Evolutionary conservation across 1,284 basidiomycete species (phyloP).

Genomic region (Moniliophthora roreri): DNA sequence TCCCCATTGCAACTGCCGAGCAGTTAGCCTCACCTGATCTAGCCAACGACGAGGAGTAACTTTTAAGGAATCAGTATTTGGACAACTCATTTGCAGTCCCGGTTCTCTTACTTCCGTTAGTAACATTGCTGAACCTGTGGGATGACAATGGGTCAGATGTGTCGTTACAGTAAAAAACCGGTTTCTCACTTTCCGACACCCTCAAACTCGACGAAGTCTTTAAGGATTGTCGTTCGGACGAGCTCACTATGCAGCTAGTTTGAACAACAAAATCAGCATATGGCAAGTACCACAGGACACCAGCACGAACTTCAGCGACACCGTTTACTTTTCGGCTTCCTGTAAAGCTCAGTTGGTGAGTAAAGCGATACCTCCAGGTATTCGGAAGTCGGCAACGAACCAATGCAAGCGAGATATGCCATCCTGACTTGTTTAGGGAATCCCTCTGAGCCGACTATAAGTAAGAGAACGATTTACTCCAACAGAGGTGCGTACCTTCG

Average conservation of each 20-base stretch:
- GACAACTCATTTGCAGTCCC: conserved; percentile 7
- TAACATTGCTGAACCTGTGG: conserved; percentile 74
- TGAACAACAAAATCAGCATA: neutral
- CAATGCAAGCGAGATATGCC: conserved; percentile 82
- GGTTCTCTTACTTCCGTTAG: conserved; percentile 71
- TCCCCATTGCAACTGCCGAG: neutral
- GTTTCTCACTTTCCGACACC: conserved; percentile 68
- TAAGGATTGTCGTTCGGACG: conserved; percentile 78
- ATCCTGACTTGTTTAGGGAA: conserved; percentile 84
- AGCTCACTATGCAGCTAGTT: conserved; percentile 70
- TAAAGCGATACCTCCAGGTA: conserved; percentile 8
- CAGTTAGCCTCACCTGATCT: conserved; percentile 72
- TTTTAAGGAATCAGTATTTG: conserved; percentile 23
- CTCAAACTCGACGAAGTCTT: conserved; percentile 88
- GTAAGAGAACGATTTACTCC: neutral
- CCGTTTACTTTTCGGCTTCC: conserved; percentile 89
- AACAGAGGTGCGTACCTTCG: conserved; percentile 52
- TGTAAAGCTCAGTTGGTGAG: conserved; percentile 20
- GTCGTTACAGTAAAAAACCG: neutral
- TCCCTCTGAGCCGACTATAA: conserved; percentile 54
- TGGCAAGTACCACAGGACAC: neutral
- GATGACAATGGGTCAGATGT: conserved; percentile 2
- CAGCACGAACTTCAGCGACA: conserved; percentile 78
- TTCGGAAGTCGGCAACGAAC: conserved; percentile 40
- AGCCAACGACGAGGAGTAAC: conserved; percentile 89